These are phyloP conservation scores for Neonectria ditissima DNA, from an alignment of 2,329 filamentous ascomycete genomes.

Conservation along the genomic window DNA sequence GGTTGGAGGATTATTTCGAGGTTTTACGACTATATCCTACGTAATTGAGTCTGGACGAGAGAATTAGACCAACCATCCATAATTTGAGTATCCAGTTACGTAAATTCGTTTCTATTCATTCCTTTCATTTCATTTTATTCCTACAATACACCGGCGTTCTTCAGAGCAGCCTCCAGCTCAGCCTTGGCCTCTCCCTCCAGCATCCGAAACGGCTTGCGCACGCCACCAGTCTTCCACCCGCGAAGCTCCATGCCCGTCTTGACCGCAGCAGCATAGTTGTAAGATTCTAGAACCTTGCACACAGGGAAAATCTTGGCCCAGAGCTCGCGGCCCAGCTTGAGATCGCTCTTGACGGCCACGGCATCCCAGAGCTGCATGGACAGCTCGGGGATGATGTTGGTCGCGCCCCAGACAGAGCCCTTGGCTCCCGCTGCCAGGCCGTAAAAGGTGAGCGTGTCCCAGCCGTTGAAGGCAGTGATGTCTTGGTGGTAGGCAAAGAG, in stretches of 20 bases:
- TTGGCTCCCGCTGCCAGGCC: conserved; percentile 62
- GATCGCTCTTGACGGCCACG: conserved; percentile 52
- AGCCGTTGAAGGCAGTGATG: conserved; percentile 64
- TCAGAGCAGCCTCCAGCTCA: conserved; percentile 53
- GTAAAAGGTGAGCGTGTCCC: conserved; percentile 66
- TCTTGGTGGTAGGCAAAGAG: conserved; percentile 54
- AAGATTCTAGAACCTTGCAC: conserved; percentile 62
- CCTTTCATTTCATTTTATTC: neutral
- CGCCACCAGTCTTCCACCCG: conserved; percentile 58
- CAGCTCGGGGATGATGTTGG: conserved; percentile 63
- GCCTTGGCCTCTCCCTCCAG: conserved; percentile 43
- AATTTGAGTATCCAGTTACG: neutral
- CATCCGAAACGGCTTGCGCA: conserved; percentile 62
- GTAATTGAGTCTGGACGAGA: neutral
- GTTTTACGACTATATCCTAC: too few species aligned
- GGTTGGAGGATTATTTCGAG: too few species aligned
- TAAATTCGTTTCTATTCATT: neutral
- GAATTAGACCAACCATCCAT: conserved; percentile 7
- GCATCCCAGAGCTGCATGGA: conserved; percentile 61
- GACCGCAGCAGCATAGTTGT: conserved; percentile 60
- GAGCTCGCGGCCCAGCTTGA: conserved; percentile 57
- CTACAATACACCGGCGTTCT: conserved; percentile 53
- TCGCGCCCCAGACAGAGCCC: conserved; percentile 63
- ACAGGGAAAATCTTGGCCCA: conserved; percentile 63
- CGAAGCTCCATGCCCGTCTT: conserved; percentile 63